Evolutionary conservation across 2,329 filamentous ascomycete species (phyloP).

Genomic region (Nemania diffusa): DNA sequence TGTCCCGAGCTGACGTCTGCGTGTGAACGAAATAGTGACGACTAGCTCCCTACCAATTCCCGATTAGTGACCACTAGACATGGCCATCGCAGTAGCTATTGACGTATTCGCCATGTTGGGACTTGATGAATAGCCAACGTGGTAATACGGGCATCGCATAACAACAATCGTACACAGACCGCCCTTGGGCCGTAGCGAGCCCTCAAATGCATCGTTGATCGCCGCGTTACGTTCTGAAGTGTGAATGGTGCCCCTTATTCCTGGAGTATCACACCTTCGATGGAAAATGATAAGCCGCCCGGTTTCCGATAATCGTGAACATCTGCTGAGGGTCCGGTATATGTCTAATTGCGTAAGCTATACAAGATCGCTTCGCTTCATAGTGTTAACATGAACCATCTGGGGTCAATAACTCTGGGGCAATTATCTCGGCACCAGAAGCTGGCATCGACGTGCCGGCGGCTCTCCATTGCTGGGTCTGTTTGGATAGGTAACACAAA

Average conservation of each 20-base stretch:
- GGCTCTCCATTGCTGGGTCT: neutral
- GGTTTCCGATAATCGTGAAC: neutral
- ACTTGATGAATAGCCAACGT: conserved; percentile 2
- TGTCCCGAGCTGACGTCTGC: conserved; percentile 5
- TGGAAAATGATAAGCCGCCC: neutral
- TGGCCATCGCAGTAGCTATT: neutral
- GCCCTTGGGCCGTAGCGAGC: neutral
- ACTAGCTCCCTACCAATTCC: neutral
- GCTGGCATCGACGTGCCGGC: conserved; percentile 4
- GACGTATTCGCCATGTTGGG: neutral
- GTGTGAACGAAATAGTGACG: neutral
- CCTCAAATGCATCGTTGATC: neutral
- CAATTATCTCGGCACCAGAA: conserved; percentile 8
- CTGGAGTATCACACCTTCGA: neutral
- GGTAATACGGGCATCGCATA: neutral
- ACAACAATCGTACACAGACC: neutral
- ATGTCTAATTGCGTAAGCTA: neutral
- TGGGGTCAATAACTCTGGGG: neutral
- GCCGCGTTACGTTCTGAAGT: neutral
- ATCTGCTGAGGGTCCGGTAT: neutral
- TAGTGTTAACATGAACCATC: neutral
- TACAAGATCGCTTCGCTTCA: neutral
- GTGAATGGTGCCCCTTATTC: neutral
- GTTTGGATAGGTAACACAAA: neutral
- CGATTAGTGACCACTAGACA: neutral